Evolutionary conservation across 179 eudicot genomes (phyloP).

Genomic region (Spinacia oleracea): DNA sequence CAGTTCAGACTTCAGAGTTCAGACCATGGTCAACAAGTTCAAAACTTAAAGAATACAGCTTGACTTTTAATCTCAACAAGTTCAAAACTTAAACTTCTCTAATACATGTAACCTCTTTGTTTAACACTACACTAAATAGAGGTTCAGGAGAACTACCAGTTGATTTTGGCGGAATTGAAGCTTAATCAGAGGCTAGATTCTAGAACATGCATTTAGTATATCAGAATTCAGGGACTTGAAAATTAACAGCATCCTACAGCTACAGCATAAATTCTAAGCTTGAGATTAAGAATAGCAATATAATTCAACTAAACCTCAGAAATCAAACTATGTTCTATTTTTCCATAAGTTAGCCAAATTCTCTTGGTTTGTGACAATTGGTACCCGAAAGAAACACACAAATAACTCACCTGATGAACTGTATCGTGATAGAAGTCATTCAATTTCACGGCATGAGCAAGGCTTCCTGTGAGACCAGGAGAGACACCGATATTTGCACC

Average conservation of each 20-base stretch:
- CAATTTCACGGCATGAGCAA: constrained; percentile 82
- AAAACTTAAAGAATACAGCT: no score
- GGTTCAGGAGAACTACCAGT: background rate
- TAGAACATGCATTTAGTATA: background rate
- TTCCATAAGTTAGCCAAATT: background rate
- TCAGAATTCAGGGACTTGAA: background rate
- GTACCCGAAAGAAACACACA: background rate
- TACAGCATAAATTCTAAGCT: background rate
- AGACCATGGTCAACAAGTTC: no score
- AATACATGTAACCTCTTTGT: constrained; percentile 4
- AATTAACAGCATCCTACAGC: background rate
- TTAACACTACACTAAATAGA: background rate
- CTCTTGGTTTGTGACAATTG: background rate
- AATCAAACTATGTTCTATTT: background rate
- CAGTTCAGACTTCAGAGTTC: no score
- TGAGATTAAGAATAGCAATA: no score
- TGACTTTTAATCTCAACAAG: background rate
- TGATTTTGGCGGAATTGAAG: constrained; percentile 2
- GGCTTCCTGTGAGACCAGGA: constrained; percentile 73
- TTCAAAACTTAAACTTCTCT: background rate
- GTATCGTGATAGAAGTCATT: constrained; percentile 97
- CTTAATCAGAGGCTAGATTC: background rate
- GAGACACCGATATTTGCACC: constrained; percentile 88
- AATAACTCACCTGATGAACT: constrained; percentile 75
- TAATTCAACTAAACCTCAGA: constrained; percentile 7